Percentiles rank a stretch among this genome's conserved stretches.
phyloP scores from a whole-genome alignment of 148 eudicot genomes.

The Camellia sinensis region DNA sequence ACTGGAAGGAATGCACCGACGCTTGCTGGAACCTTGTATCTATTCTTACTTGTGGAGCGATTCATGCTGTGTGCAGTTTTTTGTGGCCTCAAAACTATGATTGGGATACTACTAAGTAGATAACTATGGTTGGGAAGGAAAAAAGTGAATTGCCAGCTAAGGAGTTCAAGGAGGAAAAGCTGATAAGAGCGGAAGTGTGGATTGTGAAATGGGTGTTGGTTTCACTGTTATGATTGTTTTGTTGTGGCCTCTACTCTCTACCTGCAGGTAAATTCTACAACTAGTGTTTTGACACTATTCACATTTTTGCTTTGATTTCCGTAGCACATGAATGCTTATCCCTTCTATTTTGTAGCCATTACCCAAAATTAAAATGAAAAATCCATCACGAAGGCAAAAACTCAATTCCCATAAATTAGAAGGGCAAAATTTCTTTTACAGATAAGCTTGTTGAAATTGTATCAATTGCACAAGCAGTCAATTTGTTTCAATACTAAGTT shows the following conservation, averaged over 20 bases:
- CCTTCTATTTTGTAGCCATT: too few relatives aligned
- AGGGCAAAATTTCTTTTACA: too few relatives aligned
- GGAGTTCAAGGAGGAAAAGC: constrained; percentile 68
- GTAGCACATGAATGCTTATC: too few relatives aligned
- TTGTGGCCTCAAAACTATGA: constrained; percentile 75
- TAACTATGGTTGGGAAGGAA: constrained; percentile 77
- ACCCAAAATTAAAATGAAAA: too few relatives aligned
- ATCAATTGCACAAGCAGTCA: too few relatives aligned
- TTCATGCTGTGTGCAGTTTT: constrained; percentile 73
- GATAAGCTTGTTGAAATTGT: too few relatives aligned
- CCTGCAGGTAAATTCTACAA: constrained; percentile 60
- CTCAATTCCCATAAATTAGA: too few relatives aligned
- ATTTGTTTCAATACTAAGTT: too few relatives aligned
- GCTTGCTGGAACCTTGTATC: constrained; percentile 92
- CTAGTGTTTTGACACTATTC: too few relatives aligned
- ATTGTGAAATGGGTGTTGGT: constrained; percentile 87
- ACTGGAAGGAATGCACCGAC: constrained; percentile 84
- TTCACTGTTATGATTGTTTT: constrained; percentile 65
- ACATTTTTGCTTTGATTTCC: too few relatives aligned
- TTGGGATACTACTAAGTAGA: constrained; percentile 83
- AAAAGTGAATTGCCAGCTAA: constrained; percentile 51
- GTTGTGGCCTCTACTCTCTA: constrained; percentile 81
- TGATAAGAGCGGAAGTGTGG: constrained; percentile 69
- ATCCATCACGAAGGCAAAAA: too few relatives aligned
- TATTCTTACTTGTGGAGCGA: constrained; percentile 70